Evolutionary conservation across 1,284 basidiomycete species (phyloP), one percentile per base, ranked within the genome.

Genomic region (Erythrobasidium hasegawianum): DNA sequence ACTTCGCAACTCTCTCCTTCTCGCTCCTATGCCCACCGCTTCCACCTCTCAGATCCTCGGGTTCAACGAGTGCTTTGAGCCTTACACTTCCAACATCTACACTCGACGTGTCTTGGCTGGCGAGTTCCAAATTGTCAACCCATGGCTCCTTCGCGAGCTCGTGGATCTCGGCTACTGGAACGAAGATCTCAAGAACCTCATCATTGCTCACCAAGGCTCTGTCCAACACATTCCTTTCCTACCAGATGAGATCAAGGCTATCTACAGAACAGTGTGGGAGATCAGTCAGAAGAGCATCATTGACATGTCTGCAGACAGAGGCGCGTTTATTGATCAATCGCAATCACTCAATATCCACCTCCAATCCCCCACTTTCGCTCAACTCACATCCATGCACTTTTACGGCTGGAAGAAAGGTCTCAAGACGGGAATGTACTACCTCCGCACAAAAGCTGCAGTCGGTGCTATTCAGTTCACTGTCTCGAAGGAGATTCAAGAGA

Each of bases 201-300:
- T 98, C 79, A 98, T 99, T 72, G 96, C 96, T 9, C 88, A 96
- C 80, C 89, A 93, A 75, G 95, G 93, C 47, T 97, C 94, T 13
- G 84, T 99, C 64, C 95, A 97, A 78, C 90, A 87, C 77, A 91
- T 75, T 84, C 87, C 72, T 43, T 82, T 76, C 62, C 91, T 97
- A 72, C 93, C 93, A 1, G 86, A 86, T 69, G 86, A 95, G 70
- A 82, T 95, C 80, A 96, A 97, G 82, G 88, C 89, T 4, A 91
- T 97, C 79, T 97, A 96, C 84, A 95, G 95, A 82, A 97, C 94
- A 10, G 93, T 97, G 53, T 99, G 96, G 96, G 96, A 99, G 82
- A 96, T 99, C 78, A 88, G 86, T 67, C 96, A 98, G 82, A 97
- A 97, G 87, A 92, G 90, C 74, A 87, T 99, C 73, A 87, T 99